phyloP scores from a whole-genome alignment of 495 filamentous ascomycete species.

The Penicillium chermesinum region DNA sequence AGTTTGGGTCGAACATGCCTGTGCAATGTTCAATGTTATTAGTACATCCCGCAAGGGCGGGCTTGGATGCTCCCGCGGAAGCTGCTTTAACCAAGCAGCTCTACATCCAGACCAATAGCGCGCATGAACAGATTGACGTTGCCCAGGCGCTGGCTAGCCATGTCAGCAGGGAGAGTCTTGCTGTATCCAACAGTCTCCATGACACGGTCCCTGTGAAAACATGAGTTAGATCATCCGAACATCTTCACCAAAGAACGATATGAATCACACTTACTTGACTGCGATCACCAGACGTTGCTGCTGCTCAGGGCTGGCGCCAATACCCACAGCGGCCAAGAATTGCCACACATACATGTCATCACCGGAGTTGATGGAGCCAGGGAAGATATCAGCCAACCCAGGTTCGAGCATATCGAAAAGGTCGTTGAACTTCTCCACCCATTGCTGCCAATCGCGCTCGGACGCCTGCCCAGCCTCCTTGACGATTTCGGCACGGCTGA shows the following conservation, averaged over 20 bases:
- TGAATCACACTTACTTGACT: conserved; percentile 63
- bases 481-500: conserved; percentile 88
- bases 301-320: conserved; percentile 85
- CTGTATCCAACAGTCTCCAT: conserved; percentile 89
- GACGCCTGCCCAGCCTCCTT: conserved; percentile 67
- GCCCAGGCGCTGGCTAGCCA: conserved; percentile 71
- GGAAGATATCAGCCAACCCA: conserved; percentile 77
- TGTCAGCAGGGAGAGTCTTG: conserved; percentile 81
- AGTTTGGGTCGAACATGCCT: background rate
- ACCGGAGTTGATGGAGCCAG: conserved; percentile 69
- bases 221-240: conserved; percentile 13
- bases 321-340: conserved; percentile 89
- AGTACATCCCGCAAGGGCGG: background rate
- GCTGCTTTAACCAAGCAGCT: conserved; percentile 64
- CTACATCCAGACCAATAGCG: conserved; percentile 94
- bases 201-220: conserved; percentile 67
- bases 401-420: conserved; percentile 87
- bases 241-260: background rate
- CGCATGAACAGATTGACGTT: conserved; percentile 99
- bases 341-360: conserved; percentile 98
- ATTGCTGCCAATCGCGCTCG: conserved; percentile 74
- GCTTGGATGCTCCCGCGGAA: background rate
- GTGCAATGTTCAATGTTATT: background rate
- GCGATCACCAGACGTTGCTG: conserved; percentile 90
- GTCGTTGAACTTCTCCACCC: conserved; percentile 74